phyloP scores from a whole-genome alignment of 352 stramenopile genomes.

The Halophytophthora polymorphica region DNA sequence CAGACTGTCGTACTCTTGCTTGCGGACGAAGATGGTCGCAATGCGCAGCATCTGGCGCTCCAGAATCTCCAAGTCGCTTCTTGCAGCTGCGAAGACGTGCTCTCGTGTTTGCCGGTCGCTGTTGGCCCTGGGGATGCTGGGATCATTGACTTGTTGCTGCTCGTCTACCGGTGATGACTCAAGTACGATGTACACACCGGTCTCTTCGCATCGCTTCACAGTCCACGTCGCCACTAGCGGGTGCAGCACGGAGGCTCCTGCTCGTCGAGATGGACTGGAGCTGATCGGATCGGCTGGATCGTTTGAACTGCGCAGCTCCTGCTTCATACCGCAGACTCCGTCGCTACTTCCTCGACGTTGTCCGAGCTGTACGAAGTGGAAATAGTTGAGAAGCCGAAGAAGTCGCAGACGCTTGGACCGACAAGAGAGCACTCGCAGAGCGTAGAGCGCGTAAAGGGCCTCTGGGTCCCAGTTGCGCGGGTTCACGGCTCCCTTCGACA shows the following conservation, averaged over 20 bases:
- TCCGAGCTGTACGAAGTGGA: conserved; percentile 33
- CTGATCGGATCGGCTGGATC: neutral
- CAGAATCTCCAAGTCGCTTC: conserved; percentile 32
- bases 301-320: neutral
- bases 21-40: conserved; percentile 44
- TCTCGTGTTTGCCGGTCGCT: conserved; percentile 16
- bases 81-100: conserved; percentile 38
- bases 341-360: neutral
- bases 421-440: conserved; percentile 35
- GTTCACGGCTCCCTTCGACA: conserved; percentile 1
- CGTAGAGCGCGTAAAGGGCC: conserved; percentile 34
- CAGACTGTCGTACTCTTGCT: conserved; percentile 49
- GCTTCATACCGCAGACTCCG: neutral
- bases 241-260: too few species aligned
- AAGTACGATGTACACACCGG: conserved; percentile 24
- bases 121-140: too few species aligned
- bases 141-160: conserved; percentile 1
- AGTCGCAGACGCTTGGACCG: conserved; percentile 34
- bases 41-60: conserved; percentile 45
- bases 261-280: too few species aligned
- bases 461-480: conserved; percentile 21
- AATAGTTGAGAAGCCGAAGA: conserved; percentile 48
- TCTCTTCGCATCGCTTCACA: conserved; percentile 16
- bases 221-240: conserved; percentile 5
- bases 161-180: neutral